Evolutionary conservation across 805 yeast genomes (phyloP).

Genomic region (Yarrowia keelungensis): DNA sequence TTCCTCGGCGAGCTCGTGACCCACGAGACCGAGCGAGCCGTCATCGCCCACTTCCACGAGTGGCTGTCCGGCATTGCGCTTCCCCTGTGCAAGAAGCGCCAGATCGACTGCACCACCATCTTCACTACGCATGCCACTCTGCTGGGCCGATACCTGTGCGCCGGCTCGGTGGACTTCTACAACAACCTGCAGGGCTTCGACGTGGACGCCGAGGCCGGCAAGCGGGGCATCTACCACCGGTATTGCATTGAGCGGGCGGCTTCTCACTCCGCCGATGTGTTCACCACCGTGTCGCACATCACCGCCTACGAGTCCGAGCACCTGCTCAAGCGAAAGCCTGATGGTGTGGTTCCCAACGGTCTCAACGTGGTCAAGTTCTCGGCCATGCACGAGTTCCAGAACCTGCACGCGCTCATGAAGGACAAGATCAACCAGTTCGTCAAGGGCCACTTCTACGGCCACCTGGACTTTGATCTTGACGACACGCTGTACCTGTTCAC

Average conservation of each 20-base stretch:
- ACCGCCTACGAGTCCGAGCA: constrained; percentile 97
- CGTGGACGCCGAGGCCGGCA: constrained; percentile 98
- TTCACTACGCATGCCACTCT: constrained; percentile 98
- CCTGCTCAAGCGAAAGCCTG: constrained; percentile 92
- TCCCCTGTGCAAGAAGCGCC: constrained; percentile 88
- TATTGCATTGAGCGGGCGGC: constrained; percentile 97
- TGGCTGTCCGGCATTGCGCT: constrained; percentile 98
- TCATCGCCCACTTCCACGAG: constrained; percentile 94
- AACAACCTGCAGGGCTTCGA: constrained; percentile 88
- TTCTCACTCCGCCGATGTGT: constrained; percentile 93
- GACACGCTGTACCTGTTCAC: constrained; percentile 94
- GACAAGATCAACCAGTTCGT: constrained; percentile 92
- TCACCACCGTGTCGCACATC: constrained; percentile 95
- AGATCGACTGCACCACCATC: constrained; percentile 91
- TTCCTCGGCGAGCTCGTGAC: constrained; percentile 91
- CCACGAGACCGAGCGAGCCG: constrained; percentile 84
- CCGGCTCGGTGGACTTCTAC: constrained; percentile 95
- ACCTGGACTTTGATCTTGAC: constrained; percentile 91
- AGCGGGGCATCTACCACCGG: constrained; percentile 95
- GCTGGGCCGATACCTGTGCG: constrained; percentile 93
- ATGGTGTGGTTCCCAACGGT: constrained; percentile 97
- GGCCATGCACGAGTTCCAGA: constrained; percentile 98
- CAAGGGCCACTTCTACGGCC: constrained; percentile 97
- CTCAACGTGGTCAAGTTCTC: constrained; percentile 93
- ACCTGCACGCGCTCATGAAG: constrained; percentile 89